Evolutionary conservation across 768 basidiomycete genomes (phyloP).

Genomic region (Pleurotus pulmonarius): DNA sequence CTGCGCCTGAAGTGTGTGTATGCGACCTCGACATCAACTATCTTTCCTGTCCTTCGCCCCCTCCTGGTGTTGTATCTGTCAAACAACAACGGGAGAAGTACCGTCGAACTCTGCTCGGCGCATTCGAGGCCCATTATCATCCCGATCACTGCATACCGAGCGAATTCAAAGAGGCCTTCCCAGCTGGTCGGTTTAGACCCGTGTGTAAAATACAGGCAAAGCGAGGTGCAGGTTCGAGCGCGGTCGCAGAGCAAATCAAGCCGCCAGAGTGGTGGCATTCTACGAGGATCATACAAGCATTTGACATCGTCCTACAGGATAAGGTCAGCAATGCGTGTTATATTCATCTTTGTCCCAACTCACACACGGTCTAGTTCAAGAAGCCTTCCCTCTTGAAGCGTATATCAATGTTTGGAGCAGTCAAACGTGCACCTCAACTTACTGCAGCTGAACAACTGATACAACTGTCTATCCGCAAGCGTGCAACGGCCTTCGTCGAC

Average conservation of each 20-base stretch:
- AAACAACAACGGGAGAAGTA: conserved; percentile 83
- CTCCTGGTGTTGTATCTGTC: conserved; percentile 65
- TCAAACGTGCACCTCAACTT: conserved; percentile 67
- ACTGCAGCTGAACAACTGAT: conserved; percentile 81
- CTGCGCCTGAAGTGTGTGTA: conserved; percentile 79
- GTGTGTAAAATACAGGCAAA: conserved; percentile 90
- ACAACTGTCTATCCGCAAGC: conserved; percentile 85
- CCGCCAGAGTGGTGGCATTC: conserved; percentile 95
- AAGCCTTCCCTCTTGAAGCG: conserved; percentile 87
- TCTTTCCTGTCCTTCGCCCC: conserved; percentile 78
- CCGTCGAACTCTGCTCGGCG: conserved; percentile 65
- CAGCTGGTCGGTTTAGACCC: conserved; percentile 86
- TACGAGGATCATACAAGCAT: conserved; percentile 85
- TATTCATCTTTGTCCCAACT: neutral
- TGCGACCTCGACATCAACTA: conserved; percentile 86
- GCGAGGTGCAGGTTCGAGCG: conserved; percentile 70
- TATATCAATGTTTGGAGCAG: conserved; percentile 71
- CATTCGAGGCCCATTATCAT: conserved; percentile 84
- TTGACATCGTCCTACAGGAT: conserved; percentile 83
- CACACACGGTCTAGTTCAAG: conserved; percentile 55
- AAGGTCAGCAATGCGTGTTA: conserved; percentile 43
- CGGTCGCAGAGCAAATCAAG: conserved; percentile 87
- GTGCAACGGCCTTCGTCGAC: conserved; percentile 93
- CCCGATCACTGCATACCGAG: conserved; percentile 85
- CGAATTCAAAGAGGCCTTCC: conserved; percentile 94